A percentile compares a stretch with the other conserved stretches of the same genome.
These are phyloP conservation scores for Aspergillus texensis DNA, from an alignment of 2,329 filamentous ascomycete genomes.

Conservation along the genomic window DNA sequence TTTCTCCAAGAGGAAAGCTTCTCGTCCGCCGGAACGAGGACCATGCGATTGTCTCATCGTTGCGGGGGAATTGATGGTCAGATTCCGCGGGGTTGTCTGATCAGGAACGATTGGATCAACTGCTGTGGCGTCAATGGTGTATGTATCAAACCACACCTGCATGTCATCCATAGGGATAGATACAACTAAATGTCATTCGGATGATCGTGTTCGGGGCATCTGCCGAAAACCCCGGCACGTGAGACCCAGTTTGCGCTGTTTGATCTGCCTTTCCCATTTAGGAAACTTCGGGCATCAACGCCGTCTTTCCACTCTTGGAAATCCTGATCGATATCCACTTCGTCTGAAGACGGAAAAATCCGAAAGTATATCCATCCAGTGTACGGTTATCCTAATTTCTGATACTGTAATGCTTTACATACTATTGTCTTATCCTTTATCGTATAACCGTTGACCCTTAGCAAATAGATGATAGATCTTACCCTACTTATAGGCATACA, in stretches of 20 bases:
- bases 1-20: neutral
- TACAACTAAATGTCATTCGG: neutral
- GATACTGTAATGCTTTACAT: neutral
- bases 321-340: neutral
- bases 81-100: neutral
- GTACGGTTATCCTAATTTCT: neutral
- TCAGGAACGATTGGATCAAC: neutral
- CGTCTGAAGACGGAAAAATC: neutral
- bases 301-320: neutral
- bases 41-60: neutral
- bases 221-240: neutral
- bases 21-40: neutral
- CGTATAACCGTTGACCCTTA: neutral
- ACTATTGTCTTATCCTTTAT: neutral
- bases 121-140: neutral
- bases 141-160: neutral
- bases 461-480: no score
- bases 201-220: neutral
- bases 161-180: neutral
- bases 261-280: neutral
- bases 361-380: neutral
- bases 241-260: neutral
- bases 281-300: neutral
- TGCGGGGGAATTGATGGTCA: neutral
- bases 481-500: neutral